Percentiles rank a stretch among this genome's conserved stretches.
Evolutionary conservation across 192 early-diverging fungal genomes (phyloP).

Genomic region (Pilobolus umbonatus): DNA sequence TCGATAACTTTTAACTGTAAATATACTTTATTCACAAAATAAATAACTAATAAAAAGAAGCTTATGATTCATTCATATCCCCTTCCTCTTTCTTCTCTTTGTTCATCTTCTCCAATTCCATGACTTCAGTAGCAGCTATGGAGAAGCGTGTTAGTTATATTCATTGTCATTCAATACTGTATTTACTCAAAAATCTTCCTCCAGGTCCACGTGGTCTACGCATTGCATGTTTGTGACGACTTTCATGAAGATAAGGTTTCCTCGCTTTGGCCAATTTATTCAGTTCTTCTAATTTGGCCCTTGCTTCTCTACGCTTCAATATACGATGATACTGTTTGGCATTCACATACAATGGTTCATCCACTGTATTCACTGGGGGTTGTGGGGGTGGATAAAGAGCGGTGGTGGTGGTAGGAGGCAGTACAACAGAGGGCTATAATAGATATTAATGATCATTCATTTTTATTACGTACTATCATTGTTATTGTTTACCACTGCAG

Average conservation of each 20-base stretch:
- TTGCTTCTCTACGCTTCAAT: conserved; percentile 86
- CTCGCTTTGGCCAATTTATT: conserved; percentile 67
- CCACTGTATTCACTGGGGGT: too few relatives aligned
- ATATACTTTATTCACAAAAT: not conserved
- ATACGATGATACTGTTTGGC: conserved; percentile 98
- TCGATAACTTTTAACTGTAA: conserved; percentile 26
- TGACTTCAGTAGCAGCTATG: conserved; percentile 65
- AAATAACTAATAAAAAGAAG: not conserved
- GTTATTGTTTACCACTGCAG: too few relatives aligned
- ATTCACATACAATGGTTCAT: conserved; percentile 93
- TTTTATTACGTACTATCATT: too few relatives aligned
- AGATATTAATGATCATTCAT: too few relatives aligned
- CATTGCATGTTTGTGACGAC: conserved; percentile 96
- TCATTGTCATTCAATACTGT: not conserved
- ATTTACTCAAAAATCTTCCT: conserved; percentile 81
- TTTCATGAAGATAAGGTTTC: conserved; percentile 96
- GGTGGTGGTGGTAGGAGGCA: too few relatives aligned
- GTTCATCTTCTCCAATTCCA: conserved; percentile 46
- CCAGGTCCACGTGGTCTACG: conserved; percentile 93
- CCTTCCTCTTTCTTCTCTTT: conserved; percentile 6
- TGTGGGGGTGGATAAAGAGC: too few relatives aligned
- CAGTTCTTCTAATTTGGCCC: conserved; percentile 76
- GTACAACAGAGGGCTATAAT: too few relatives aligned
- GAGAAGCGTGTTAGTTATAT: not conserved
- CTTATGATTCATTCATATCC: not conserved